A percentile compares a stretch with the other conserved stretches of the same genome.
Evolutionary conservation across 1,284 basidiomycete genomes (phyloP).

Genomic region (Ceratobasidium sp.): DNA sequence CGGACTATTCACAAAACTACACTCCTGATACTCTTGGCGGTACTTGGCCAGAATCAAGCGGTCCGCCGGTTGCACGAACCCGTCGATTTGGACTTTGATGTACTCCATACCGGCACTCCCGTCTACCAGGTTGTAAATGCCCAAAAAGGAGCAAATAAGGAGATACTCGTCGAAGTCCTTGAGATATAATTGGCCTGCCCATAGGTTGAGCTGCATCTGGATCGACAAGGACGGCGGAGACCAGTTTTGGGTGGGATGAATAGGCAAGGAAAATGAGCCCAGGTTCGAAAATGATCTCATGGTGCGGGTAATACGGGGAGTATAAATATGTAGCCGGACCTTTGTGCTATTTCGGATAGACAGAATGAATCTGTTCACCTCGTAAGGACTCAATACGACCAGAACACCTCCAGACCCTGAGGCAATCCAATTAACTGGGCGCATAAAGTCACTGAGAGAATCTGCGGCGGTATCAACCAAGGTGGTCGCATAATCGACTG

Average conservation of each 20-base stretch:
- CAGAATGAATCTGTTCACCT: slow-evolving; percentile 58
- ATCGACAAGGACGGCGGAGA: neutral
- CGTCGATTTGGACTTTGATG: slow-evolving; percentile 2
- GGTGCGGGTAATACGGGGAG: slow-evolving; percentile 54
- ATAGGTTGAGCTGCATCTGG: slow-evolving; percentile 56
- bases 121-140: slow-evolving; percentile 49
- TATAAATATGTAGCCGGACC: slow-evolving; percentile 60
- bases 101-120: neutral
- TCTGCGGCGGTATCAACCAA: neutral
- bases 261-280: neutral
- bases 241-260: neutral
- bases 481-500: slow-evolving; percentile 52
- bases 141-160: slow-evolving; percentile 55
- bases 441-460: slow-evolving; percentile 10
- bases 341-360: slow-evolving; percentile 52
- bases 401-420: slow-evolving; percentile 47
- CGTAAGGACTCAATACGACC: slow-evolving; percentile 59
- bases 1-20: neutral
- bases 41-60: neutral
- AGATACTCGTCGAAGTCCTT: slow-evolving; percentile 53
- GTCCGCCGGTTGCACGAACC: neutral
- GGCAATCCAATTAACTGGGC: slow-evolving; percentile 56
- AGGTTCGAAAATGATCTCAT: slow-evolving; percentile 54
- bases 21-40: neutral
- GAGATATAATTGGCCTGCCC: slow-evolving; percentile 60